Percentiles rank a stretch among this genome's conserved stretches.
These are phyloP conservation scores for Boletus reticulatus DNA, from an alignment of 768 basidiomycete genomes.

Conservation along the genomic window DNA sequence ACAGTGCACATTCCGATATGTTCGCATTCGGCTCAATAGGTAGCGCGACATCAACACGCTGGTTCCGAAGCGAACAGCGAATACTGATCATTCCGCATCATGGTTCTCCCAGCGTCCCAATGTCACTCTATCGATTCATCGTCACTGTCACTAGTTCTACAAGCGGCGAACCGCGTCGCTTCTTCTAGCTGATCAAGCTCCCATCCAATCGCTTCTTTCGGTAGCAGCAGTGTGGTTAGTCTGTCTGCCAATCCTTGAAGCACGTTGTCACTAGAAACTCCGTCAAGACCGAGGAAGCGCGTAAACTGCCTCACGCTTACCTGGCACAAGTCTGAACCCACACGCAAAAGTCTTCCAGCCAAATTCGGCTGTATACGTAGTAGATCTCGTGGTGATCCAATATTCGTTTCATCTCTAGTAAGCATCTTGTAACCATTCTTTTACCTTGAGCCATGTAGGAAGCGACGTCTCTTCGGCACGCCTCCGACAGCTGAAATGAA, in stretches of 20 bases:
- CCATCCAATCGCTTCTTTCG: slow-evolving; percentile 66
- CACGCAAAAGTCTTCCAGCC: slow-evolving; percentile 83
- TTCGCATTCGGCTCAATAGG: background rate
- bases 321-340: slow-evolving; percentile 72
- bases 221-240: slow-evolving; percentile 41
- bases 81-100: background rate
- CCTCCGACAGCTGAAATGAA: slow-evolving; percentile 71
- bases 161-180: slow-evolving; percentile 39
- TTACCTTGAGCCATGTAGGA: slow-evolving; percentile 56
- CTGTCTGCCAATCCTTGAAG: slow-evolving; percentile 45
- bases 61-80: slow-evolving; percentile 1
- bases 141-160: slow-evolving; percentile 62
- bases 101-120: slow-evolving; percentile 6
- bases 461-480: slow-evolving; percentile 65
- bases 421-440: slow-evolving; percentile 57
- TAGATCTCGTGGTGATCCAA: slow-evolving; percentile 84
- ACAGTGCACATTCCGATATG: slow-evolving; percentile 3
- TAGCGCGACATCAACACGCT: background rate
- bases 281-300: slow-evolving; percentile 1
- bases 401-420: slow-evolving; percentile 70
- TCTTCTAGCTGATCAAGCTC: slow-evolving; percentile 65
- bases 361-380: slow-evolving; percentile 85
- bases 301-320: slow-evolving; percentile 39
- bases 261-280: slow-evolving; percentile 50
- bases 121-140: slow-evolving; percentile 49